Conservation (phyloP, 306 rosid genomes). For the Argentina anserina region DNA sequence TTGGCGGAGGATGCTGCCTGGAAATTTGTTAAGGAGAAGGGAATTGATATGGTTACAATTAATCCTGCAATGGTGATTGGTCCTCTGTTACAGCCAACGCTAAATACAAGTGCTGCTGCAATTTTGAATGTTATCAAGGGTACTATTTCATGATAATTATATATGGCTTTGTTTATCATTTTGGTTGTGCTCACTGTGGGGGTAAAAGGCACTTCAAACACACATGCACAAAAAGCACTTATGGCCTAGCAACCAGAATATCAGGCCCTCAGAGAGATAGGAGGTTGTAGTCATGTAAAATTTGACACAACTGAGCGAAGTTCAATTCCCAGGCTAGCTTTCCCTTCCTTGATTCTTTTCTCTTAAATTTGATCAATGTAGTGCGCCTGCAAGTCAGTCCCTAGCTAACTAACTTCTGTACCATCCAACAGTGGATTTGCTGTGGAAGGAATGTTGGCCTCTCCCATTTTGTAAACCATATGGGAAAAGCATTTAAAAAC, state of each 20-base stretch:
- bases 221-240: neutral
- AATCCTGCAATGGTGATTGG: constrained; percentile 75
- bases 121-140: constrained; percentile 57
- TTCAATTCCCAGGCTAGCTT: neutral
- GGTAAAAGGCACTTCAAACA: neutral
- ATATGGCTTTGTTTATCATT: neutral
- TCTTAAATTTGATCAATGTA: neutral
- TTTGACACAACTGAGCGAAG: neutral
- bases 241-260: neutral
- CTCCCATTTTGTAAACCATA: neutral
- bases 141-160: constrained; percentile 16
- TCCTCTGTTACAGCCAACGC: constrained; percentile 70
- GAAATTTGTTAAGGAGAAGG: constrained; percentile 70
- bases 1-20: constrained; percentile 91
- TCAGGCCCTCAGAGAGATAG: neutral
- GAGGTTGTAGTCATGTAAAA: neutral
- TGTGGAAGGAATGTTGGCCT: neutral
- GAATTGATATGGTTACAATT: constrained; percentile 62
- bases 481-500: neutral
- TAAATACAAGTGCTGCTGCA: constrained; percentile 51
- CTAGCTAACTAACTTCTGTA: neutral
- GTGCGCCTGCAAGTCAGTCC: neutral
- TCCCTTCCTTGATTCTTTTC: neutral
- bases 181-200: neutral
- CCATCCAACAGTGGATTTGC: neutral